These are phyloP conservation scores for Schizophyllum amplum DNA, from an alignment of 1,284 basidiomycete species.

Conservation along the genomic window DNA sequence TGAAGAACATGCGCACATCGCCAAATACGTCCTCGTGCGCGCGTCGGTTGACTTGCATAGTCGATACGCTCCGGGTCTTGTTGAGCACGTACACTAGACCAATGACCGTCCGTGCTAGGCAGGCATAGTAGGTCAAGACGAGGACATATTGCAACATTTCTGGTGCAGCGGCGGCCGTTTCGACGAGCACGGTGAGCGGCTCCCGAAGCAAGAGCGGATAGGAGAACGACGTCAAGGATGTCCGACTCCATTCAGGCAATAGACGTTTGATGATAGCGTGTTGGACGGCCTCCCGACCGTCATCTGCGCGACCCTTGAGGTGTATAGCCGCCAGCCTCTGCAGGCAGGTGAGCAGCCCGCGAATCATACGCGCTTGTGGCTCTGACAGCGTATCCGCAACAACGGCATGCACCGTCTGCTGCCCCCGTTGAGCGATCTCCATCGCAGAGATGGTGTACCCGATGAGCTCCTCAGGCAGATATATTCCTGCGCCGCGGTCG, in stretches of 20 bases:
- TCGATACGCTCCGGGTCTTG: conserved; percentile 51
- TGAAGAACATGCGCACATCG: conserved; percentile 78
- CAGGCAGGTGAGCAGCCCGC: conserved; percentile 65
- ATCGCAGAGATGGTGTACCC: conserved; percentile 81
- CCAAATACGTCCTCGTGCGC: conserved; percentile 63
- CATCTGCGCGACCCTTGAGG: conserved; percentile 58
- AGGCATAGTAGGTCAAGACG: conserved; percentile 82
- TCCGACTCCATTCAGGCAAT: conserved; percentile 84
- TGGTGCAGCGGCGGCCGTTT: conserved; percentile 82
- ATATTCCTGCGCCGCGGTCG: conserved; percentile 72
- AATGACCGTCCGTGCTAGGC: conserved; percentile 77
- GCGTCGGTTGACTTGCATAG: conserved; percentile 36
- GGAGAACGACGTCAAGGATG: conserved; percentile 62
- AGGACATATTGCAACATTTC: conserved; percentile 83
- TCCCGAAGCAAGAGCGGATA: conserved; percentile 81
- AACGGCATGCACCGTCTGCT: conserved; percentile 13
- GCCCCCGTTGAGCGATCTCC: conserved; percentile 75
- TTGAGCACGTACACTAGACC: conserved; percentile 73
- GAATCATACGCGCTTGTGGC: conserved; percentile 68
- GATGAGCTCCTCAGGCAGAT: conserved; percentile 86
- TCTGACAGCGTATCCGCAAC: conserved; percentile 75
- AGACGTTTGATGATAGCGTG: conserved; percentile 85
- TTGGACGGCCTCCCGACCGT: conserved; percentile 63
- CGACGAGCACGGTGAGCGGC: conserved; percentile 81
- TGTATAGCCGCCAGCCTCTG: conserved; percentile 61